Percentiles rank a stretch among this genome's conserved stretches.
phyloP scores from a whole-genome alignment of 164 flowering plant species.

The Vitis riparia region DNA sequence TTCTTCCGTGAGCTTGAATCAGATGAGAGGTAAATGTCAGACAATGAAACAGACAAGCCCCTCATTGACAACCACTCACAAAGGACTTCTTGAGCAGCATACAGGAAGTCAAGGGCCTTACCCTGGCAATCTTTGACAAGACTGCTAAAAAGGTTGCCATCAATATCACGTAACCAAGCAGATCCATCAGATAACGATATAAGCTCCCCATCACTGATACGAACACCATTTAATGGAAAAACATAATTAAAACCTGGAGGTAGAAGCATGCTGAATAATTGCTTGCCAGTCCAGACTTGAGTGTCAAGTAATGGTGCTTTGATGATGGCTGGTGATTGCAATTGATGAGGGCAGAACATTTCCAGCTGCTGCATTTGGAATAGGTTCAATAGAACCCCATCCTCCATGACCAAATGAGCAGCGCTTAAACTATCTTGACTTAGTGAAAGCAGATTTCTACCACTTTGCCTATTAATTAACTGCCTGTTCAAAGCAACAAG shows the following conservation, averaged over 20 bases:
- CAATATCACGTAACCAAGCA: slow-evolving; percentile 60
- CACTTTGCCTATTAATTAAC: slow-evolving; percentile 70
- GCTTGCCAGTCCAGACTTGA: slow-evolving; percentile 72
- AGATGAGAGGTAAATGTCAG: slow-evolving; percentile 63
- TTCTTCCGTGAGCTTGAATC: slow-evolving; percentile 45
- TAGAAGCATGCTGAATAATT: slow-evolving; percentile 72
- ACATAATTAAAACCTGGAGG: slow-evolving; percentile 54
- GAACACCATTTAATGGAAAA: slow-evolving; percentile 36
- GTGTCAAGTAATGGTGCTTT: slow-evolving; percentile 34
- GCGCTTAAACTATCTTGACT: slow-evolving; percentile 86
- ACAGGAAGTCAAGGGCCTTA: slow-evolving; percentile 46
- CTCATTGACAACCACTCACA: slow-evolving; percentile 82
- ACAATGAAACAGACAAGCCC: slow-evolving; percentile 80
- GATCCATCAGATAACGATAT: slow-evolving; percentile 48
- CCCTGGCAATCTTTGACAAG: slow-evolving; percentile 38
- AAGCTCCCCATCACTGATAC: slow-evolving; percentile 58
- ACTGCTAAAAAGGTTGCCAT: slow-evolving; percentile 46
- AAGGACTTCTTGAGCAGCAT: slow-evolving; percentile 66
- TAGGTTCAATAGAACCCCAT: slow-evolving; percentile 40
- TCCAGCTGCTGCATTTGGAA: slow-evolving; percentile 74
- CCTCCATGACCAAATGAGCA: slow-evolving; percentile 55
- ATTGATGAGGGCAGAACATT: slow-evolving; percentile 50
- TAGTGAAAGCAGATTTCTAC: slow-evolving; percentile 66
- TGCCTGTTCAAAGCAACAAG: slow-evolving; percentile 71
- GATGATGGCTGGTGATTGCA: slow-evolving; percentile 47